Evolutionary conservation across 2,329 filamentous ascomycete genomes (phyloP), one percentile per base, ranked within the genome.

Genomic region (Stagonosporopsis cucurbitacearum): DNA sequence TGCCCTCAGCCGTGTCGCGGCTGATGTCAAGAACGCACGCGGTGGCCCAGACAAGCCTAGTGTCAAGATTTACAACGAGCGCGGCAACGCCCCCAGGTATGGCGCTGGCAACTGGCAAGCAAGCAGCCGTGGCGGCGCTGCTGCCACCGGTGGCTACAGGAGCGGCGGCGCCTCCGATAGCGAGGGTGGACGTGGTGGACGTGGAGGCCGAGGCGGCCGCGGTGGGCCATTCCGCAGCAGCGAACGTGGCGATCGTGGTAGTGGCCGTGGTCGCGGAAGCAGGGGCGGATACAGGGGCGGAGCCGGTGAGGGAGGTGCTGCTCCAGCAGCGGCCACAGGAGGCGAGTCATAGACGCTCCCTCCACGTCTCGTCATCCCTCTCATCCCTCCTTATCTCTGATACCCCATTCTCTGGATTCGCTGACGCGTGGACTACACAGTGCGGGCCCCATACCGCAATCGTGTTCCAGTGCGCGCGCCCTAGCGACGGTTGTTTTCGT

Each of bases 51-150:
- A 88, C 60, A 90, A 89, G 77, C 91, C 92, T 13, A 85, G 91
- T 53, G 87, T 96, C 58, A 92, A 92, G 80, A 85, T 92, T 69
- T 96, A 92, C 79, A 86, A 90, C 70, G 88, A 89, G 85, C 66
- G 66, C 13, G 66, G 81, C 72, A 72, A 80, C 75, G 51, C 61
- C 13, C 65, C 71, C 58, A 75, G 76, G 50, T 77, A 76, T 46
- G 82, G 83, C 57, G 83, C 83, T 25, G 84, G 84, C 25, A 82
- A 78, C 42, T 87, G 84, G 84, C 80, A 82, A 64, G 87, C 87
- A 42, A 89, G 84, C 74, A 81, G 81, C 62, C 84, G 89, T 43
- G 86, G 88, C 49, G 86, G 86, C 44, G 48, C 54, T 13, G 79
- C 80, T 25, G 81, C 82, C 62, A 74, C 79, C n/a, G 90, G 89